A percentile compares a stretch with the other conserved stretches of the same genome.
Evolutionary conservation across 2,329 filamentous ascomycete species (phyloP).

Genomic region (Ceratocystis variospora): DNA sequence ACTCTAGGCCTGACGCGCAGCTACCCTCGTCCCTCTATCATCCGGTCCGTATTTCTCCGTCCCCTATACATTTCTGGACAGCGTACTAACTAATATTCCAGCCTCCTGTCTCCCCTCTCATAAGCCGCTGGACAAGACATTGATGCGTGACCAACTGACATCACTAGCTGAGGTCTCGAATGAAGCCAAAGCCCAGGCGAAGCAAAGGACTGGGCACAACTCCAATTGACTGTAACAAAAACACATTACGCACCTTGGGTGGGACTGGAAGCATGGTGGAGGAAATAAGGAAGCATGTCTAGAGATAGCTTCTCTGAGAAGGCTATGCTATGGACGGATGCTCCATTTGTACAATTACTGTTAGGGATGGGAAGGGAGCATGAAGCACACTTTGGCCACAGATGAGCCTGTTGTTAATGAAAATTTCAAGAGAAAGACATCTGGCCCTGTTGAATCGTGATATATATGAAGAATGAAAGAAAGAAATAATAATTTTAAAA

Average conservation of each 20-base stretch:
- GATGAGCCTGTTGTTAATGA: conserved; percentile 1
- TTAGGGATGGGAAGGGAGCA: not conserved
- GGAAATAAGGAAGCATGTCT: not conserved
- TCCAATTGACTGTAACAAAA: not conserved
- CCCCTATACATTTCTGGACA: not conserved
- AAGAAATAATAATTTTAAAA: not conserved
- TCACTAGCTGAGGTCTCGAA: not conserved
- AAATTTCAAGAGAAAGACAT: not conserved
- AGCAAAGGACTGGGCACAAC: not conserved
- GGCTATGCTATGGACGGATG: not conserved
- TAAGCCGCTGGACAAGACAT: conserved; percentile 27
- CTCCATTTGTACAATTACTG: conserved; percentile 9
- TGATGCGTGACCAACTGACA: not conserved
- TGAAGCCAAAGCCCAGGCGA: not conserved
- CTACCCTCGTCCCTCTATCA: conserved; percentile 67
- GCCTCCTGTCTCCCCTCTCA: conserved; percentile 51
- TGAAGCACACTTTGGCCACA: not conserved
- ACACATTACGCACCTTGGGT: not conserved
- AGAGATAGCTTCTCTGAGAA: not conserved
- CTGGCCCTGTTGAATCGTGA: not conserved
- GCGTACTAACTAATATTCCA: conserved; percentile 23
- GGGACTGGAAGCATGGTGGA: not conserved
- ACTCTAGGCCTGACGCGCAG: conserved; percentile 76
- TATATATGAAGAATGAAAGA: not conserved
- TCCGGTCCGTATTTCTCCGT: conserved; percentile 33